These are phyloP conservation scores for Exophiala bonariae DNA, from an alignment of 2,329 filamentous ascomycete species.

Conservation along the genomic window DNA sequence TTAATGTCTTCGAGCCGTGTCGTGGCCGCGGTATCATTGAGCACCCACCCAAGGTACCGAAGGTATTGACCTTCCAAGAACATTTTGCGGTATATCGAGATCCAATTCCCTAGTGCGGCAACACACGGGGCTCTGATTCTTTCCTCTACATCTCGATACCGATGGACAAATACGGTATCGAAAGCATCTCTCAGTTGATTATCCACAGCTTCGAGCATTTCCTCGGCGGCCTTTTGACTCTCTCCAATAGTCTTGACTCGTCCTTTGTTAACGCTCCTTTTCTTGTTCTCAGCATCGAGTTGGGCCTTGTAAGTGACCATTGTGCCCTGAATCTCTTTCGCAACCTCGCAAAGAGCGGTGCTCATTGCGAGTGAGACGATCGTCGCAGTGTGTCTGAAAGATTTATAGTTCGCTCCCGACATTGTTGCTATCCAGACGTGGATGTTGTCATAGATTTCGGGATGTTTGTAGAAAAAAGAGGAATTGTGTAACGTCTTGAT, in stretches of 20 bases:
- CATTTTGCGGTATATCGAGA: constrained; percentile 75
- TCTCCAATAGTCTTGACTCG: constrained; percentile 72
- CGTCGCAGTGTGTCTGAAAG: constrained; percentile 92
- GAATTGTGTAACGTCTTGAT: constrained; percentile 78
- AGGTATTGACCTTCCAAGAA: constrained; percentile 91
- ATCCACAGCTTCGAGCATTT: constrained; percentile 69
- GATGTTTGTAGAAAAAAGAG: constrained; percentile 76
- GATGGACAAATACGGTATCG: constrained; percentile 89
- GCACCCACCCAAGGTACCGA: constrained; percentile 91
- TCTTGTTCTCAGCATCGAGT: constrained; percentile 73
- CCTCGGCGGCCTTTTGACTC: constrained; percentile 68
- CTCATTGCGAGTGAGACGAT: constrained; percentile 79
- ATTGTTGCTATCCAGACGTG: constrained; percentile 87
- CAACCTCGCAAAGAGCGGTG: constrained; percentile 72
- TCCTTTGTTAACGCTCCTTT: constrained; percentile 72
- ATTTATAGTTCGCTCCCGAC: constrained; percentile 82
- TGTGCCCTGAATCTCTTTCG: constrained; percentile 67
- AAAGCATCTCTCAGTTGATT: constrained; percentile 80
- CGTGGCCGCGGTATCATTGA: constrained; percentile 74
- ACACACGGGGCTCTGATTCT: constrained; percentile 88
- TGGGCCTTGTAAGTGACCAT: constrained; percentile 77
- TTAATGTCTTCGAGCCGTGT: constrained; percentile 84
- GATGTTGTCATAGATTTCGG: constrained; percentile 80
- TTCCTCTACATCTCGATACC: constrained; percentile 90
- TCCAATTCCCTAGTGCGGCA: constrained; percentile 84